Conservation (phyloP, 768 basidiomycete species). For the Erythrobasidium yunnanense region DNA sequence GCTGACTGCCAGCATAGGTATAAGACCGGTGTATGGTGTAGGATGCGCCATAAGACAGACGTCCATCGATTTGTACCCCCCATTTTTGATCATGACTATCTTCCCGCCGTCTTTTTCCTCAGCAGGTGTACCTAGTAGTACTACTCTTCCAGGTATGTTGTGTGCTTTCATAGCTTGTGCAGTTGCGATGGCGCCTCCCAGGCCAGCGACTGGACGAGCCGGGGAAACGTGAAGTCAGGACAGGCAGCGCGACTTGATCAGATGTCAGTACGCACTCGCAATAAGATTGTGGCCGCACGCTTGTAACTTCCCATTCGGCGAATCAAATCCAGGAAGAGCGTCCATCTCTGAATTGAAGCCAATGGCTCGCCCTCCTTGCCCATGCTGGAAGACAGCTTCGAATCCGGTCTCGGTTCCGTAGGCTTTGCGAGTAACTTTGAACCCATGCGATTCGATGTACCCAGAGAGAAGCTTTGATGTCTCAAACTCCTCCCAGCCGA, state of each 20-base stretch:
- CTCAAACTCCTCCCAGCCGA: conserved; percentile 25
- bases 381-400: conserved; percentile 31
- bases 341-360: conserved; percentile 40
- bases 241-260: background rate
- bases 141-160: conserved; percentile 31
- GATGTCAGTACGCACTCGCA: background rate
- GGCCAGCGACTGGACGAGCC: conserved; percentile 21
- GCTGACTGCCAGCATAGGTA: conserved; percentile 53
- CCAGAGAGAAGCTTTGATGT: background rate
- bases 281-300: conserved; percentile 40
- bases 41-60: conserved; percentile 80
- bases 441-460: conserved; percentile 26
- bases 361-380: conserved; percentile 30
- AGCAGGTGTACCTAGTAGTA: conserved; percentile 32
- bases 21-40: conserved; percentile 55
- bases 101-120: conserved; percentile 55
- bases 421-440: conserved; percentile 26
- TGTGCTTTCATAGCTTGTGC: conserved; percentile 29
- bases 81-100: conserved; percentile 55
- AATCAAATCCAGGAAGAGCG: conserved; percentile 49
- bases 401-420: conserved; percentile 34
- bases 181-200: conserved; percentile 24
- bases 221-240: background rate
- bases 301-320: too few relatives aligned
- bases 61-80: conserved; percentile 65